Conservation (phyloP, 176 grass and related monocot species). For the Rhynchospora breviuscula region DNA sequence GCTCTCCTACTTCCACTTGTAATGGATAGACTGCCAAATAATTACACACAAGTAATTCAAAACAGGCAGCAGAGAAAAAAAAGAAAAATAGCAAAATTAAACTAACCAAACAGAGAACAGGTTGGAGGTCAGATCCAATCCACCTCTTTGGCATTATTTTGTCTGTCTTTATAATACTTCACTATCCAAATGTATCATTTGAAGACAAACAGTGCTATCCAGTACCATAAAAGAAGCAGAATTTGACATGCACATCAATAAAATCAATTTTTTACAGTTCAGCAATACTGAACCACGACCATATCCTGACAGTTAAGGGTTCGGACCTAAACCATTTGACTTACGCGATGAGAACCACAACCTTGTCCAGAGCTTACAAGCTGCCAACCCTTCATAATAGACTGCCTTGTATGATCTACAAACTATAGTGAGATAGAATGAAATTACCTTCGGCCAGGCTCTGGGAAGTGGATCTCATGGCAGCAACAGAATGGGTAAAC, state of each 20-base stretch:
- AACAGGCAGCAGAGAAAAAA: not conserved
- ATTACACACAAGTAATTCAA: not conserved
- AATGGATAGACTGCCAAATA: conserved; percentile 50
- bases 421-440: not conserved
- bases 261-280: not conserved
- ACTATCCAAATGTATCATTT: not conserved
- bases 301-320: not conserved
- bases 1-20: conserved; percentile 82
- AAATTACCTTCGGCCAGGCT: conserved; percentile 62
- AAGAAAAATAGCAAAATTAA: not conserved
- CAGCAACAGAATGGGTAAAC: conserved; percentile 70
- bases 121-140: not conserved
- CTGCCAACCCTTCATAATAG: conserved; percentile 7
- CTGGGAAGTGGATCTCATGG: conserved; percentile 66
- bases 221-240: not conserved
- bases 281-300: not conserved
- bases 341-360: not conserved
- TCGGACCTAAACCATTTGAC: not conserved
- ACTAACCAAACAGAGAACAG: not conserved
- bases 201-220: not conserved
- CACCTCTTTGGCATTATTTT: not conserved
- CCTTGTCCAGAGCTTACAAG: not conserved
- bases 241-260: not conserved
- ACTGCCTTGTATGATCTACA: not conserved
- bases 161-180: not conserved